phyloP scores from a whole-genome alignment of 106 monocot species.

The Dendrobium huoshanense region DNA sequence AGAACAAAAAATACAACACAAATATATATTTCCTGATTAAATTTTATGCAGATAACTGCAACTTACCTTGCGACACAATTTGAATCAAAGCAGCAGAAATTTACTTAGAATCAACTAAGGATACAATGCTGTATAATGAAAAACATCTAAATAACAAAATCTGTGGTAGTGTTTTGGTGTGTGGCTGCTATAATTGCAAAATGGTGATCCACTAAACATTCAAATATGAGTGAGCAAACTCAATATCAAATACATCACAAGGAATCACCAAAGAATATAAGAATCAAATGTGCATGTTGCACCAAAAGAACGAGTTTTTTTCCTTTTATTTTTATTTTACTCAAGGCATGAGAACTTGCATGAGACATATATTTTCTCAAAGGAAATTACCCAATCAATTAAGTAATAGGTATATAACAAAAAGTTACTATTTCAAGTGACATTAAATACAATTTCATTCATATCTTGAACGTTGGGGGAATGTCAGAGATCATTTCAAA shows the following conservation, averaged over 20 bases:
- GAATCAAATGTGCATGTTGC: neutral
- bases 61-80: neutral
- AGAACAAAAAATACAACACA: neutral
- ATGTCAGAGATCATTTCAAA: neutral
- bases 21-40: neutral
- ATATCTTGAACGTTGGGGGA: neutral
- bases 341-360: neutral
- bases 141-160: neutral
- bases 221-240: neutral
- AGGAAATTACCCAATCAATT: neutral
- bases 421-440: neutral
- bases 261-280: neutral
- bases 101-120: neutral
- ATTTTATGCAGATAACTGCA: neutral
- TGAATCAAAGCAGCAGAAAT: neutral
- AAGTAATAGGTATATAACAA: neutral
- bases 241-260: neutral
- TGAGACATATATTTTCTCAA: neutral
- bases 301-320: neutral
- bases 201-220: neutral
- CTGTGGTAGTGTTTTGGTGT: neutral
- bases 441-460: neutral
- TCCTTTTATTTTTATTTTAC: neutral
- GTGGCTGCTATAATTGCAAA: neutral
- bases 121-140: neutral